Evolutionary conservation across 305 asterid genomes (phyloP).

Genomic region (Solanum hybrid): DNA sequence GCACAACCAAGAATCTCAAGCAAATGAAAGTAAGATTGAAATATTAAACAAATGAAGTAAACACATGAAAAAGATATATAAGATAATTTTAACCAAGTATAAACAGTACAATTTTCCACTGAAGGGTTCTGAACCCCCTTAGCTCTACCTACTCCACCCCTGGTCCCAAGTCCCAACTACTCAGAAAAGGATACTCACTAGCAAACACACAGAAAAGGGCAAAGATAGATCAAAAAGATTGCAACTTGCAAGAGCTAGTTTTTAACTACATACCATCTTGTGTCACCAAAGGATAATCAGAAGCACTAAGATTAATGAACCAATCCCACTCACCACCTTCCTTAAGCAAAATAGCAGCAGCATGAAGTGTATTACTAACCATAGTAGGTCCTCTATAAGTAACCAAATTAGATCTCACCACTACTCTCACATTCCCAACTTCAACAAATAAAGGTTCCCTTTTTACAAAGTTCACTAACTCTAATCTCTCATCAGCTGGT

Average conservation of each 20-base stretch:
- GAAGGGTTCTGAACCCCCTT: neutral
- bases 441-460: conserved; percentile 34
- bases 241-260: neutral
- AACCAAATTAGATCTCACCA: conserved; percentile 51
- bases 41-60: neutral
- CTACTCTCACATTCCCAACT: conserved; percentile 54
- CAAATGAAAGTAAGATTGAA: neutral
- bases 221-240: neutral
- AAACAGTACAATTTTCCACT: neutral
- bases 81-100: neutral
- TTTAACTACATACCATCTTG: conserved; percentile 49
- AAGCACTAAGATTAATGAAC: conserved; percentile 72
- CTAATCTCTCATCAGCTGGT: conserved; percentile 57
- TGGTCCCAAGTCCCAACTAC: neutral
- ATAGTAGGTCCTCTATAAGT: conserved; percentile 73
- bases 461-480: conserved; percentile 40
- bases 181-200: neutral
- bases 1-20: neutral
- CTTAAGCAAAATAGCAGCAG: conserved; percentile 51
- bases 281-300: conserved; percentile 68
- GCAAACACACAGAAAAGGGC: neutral
- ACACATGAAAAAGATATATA: neutral
- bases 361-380: conserved; percentile 70
- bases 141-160: neutral
- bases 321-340: conserved; percentile 78